Evolutionary conservation across 2,329 filamentous ascomycete species (phyloP).

Genomic region (Fusarium sp.): DNA sequence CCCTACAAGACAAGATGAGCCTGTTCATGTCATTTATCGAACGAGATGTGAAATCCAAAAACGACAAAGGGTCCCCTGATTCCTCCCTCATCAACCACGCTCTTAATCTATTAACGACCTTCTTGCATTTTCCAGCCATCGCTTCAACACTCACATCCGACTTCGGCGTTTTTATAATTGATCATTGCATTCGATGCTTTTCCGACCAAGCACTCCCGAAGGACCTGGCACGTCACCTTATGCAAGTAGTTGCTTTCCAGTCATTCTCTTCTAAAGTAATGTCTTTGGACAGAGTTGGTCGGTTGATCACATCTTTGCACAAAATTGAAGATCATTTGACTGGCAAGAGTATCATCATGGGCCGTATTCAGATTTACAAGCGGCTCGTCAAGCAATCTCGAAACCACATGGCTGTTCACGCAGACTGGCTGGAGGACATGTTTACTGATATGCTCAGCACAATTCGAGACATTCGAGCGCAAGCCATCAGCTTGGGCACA

Average conservation of each 20-base stretch:
- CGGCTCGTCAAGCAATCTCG: constrained; percentile 80
- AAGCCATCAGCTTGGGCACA: constrained; percentile 80
- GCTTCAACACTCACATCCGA: constrained; percentile 79
- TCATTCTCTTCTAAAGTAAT: constrained; percentile 82
- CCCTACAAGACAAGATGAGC: constrained; percentile 80
- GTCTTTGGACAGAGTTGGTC: constrained; percentile 76
- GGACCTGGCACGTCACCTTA: constrained; percentile 80
- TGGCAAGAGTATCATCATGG: constrained; percentile 84
- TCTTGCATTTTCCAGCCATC: constrained; percentile 81
- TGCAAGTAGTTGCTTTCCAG: constrained; percentile 85
- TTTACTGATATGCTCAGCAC: constrained; percentile 85
- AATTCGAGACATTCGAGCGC: constrained; percentile 79
- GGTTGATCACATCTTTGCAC: constrained; percentile 78
- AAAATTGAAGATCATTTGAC: constrained; percentile 79
- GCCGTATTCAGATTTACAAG: constrained; percentile 83
- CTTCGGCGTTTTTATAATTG: constrained; percentile 83
- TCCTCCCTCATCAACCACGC: constrained; percentile 81
- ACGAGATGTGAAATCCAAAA: constrained; percentile 78
- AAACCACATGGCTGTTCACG: constrained; percentile 76
- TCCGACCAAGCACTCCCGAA: constrained; percentile 79
- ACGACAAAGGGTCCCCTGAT: constrained; percentile 69
- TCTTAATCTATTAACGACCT: constrained; percentile 80
- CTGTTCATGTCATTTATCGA: constrained; percentile 85
- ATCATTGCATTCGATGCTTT: constrained; percentile 81
- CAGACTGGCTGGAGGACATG: constrained; percentile 85